Percentiles rank a stretch among this genome's conserved stretches.
These are phyloP conservation scores for Friedmanniomyces endolithicus DNA, from an alignment of 495 filamentous ascomycete genomes.

Conservation along the genomic window DNA sequence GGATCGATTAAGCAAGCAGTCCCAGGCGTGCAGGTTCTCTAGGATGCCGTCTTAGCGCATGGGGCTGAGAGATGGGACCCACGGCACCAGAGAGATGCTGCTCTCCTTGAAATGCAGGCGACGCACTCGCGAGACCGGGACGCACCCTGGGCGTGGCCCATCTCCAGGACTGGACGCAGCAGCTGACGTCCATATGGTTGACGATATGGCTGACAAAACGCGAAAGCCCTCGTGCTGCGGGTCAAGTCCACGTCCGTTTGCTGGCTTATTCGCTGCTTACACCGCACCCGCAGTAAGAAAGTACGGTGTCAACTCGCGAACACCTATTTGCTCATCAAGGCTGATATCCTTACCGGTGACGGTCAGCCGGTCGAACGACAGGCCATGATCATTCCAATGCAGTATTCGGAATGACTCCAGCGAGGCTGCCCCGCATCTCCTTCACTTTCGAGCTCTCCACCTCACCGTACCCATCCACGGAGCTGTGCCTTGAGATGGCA, in stretches of 20 bases:
- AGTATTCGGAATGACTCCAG: neutral
- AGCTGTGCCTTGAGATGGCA: neutral
- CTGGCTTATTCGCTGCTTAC: too few relatives aligned
- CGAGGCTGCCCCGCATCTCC: neutral
- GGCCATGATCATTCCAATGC: neutral
- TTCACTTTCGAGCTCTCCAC: neutral
- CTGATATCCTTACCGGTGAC: too few relatives aligned
- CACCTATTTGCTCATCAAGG: too few relatives aligned
- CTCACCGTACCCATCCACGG: neutral
- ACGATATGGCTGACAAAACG: too few relatives aligned
- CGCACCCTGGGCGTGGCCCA: neutral
- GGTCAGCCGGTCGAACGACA: too few relatives aligned
- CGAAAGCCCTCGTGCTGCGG: too few relatives aligned
- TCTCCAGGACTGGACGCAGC: neutral
- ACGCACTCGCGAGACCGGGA: neutral
- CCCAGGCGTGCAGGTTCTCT: neutral
- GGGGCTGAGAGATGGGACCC: constrained; percentile 3
- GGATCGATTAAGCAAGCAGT: neutral
- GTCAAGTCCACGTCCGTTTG: too few relatives aligned
- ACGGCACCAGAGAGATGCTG: constrained; percentile 1
- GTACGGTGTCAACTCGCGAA: too few relatives aligned
- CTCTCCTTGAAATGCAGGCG: neutral
- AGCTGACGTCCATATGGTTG: neutral
- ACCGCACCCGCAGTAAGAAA: too few relatives aligned
- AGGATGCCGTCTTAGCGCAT: neutral